These are phyloP conservation scores for Plantago coronopus DNA, from an alignment of 305 asterid species.

Conservation along the genomic window DNA sequence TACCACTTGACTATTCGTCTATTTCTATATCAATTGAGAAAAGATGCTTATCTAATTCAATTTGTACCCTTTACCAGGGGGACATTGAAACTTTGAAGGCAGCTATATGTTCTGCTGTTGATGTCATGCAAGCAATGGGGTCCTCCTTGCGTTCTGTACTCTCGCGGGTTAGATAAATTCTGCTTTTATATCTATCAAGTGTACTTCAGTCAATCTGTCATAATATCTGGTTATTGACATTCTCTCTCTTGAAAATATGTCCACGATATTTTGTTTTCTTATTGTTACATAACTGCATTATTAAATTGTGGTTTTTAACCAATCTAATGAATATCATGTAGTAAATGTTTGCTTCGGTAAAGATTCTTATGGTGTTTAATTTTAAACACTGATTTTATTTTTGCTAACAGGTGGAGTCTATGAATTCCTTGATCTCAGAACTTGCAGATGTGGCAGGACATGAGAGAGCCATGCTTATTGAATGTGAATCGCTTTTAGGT, in stretches of 20 bases:
- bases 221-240: conserved; percentile 4
- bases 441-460: conserved; percentile 77
- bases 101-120: conserved; percentile 76
- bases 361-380: conserved; percentile 4
- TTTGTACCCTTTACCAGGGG: conserved; percentile 42
- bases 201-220: conserved; percentile 1
- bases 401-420: conserved; percentile 57
- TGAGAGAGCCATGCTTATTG: conserved; percentile 77
- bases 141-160: conserved; percentile 56
- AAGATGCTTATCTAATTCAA: conserved; percentile 16
- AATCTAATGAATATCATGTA: neutral
- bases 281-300: too few species aligned
- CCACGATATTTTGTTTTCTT: too few species aligned
- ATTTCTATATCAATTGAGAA: conserved; percentile 8
- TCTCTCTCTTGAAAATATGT: too few species aligned
- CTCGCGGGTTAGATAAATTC: conserved; percentile 43
- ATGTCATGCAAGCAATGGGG: conserved; percentile 75
- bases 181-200: conserved; percentile 11
- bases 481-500: conserved; percentile 60
- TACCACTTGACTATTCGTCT: conserved; percentile 25
- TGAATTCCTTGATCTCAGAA: conserved; percentile 60
- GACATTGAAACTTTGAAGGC: conserved; percentile 58
- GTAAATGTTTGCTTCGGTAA: neutral
- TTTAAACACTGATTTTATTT: conserved; percentile 7
- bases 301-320: neutral